These are phyloP conservation scores for Cercospora brassicicola DNA, from an alignment of 2,329 filamentous ascomycete species.

Conservation along the genomic window DNA sequence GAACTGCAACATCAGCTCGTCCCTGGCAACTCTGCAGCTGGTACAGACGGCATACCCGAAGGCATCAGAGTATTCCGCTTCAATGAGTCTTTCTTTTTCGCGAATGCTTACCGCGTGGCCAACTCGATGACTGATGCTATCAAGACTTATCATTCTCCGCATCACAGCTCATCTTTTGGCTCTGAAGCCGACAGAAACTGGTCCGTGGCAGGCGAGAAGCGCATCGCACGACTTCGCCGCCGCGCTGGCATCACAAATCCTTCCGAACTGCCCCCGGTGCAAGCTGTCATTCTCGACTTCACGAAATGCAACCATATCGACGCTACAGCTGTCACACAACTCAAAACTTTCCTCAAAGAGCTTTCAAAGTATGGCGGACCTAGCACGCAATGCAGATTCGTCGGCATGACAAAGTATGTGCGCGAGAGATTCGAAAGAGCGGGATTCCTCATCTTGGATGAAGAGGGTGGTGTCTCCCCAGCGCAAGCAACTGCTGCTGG, in stretches of 20 bases:
- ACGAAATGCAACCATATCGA: conserved; percentile 55
- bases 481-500: background rate
- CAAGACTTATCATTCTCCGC: conserved; percentile 49
- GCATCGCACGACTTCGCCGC: conserved; percentile 50
- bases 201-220: conserved; percentile 55
- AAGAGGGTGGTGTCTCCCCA: conserved; percentile 17
- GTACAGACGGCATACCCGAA: conserved; percentile 37
- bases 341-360: conserved; percentile 53
- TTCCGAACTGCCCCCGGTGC: conserved; percentile 42
- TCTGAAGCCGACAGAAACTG: conserved; percentile 51
- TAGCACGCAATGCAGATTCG: conserved; percentile 51
- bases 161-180: conserved; percentile 42
- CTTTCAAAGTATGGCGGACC: conserved; percentile 53
- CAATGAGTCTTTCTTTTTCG: conserved; percentile 61
- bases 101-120: conserved; percentile 59
- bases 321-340: conserved; percentile 53
- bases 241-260: conserved; percentile 40
- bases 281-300: conserved; percentile 56
- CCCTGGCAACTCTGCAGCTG: conserved; percentile 10
- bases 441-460: conserved; percentile 23
- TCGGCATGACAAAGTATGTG: conserved; percentile 49
- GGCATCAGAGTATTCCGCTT: conserved; percentile 60
- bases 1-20: conserved; percentile 22
- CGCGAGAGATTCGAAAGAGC: conserved; percentile 28
- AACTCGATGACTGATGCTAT: conserved; percentile 53